Percentiles rank a stretch among this genome's conserved stretches.
These are phyloP conservation scores for Annona squamosa DNA, from an alignment of 164 flowering plant species.

Conservation along the genomic window DNA sequence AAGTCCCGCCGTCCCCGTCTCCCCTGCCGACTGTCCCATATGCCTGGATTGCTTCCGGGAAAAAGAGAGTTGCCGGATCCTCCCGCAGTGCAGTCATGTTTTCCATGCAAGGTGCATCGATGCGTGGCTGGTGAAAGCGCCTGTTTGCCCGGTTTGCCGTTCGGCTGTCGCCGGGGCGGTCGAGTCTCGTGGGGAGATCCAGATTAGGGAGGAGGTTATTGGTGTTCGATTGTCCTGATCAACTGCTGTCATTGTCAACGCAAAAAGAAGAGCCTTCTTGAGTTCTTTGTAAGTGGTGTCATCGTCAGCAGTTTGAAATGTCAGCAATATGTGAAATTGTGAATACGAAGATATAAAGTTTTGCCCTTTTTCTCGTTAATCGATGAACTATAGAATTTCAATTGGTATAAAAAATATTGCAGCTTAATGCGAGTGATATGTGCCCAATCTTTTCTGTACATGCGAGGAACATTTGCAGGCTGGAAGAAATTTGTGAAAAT, in stretches of 20 bases:
- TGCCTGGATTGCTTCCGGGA: constrained; percentile 42
- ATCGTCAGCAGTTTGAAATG: background rate
- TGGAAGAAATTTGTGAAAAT: background rate
- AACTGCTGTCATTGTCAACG: background rate
- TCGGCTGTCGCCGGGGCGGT: background rate
- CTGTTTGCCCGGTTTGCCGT: constrained; percentile 61
- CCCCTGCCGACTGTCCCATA: constrained; percentile 34
- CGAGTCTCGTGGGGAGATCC: background rate
- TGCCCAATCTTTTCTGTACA: background rate
- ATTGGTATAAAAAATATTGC: background rate
- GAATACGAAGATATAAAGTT: background rate
- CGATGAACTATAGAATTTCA: too few species aligned
- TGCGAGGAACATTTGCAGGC: background rate
- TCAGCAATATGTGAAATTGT: background rate
- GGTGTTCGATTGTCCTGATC: background rate
- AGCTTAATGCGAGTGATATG: background rate
- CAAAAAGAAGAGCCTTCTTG: background rate
- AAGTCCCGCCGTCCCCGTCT: background rate
- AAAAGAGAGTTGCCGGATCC: constrained; percentile 44
- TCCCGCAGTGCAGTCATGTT: constrained; percentile 44
- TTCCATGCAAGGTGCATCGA: constrained; percentile 57
- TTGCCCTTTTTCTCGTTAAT: background rate
- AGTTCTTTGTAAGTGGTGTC: background rate
- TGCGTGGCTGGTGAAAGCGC: constrained; percentile 42
- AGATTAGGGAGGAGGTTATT: background rate